Evolutionary conservation across 768 basidiomycete genomes (phyloP), one percentile per base, ranked within the genome.

Genomic region (Hortiboletus campestris): DNA sequence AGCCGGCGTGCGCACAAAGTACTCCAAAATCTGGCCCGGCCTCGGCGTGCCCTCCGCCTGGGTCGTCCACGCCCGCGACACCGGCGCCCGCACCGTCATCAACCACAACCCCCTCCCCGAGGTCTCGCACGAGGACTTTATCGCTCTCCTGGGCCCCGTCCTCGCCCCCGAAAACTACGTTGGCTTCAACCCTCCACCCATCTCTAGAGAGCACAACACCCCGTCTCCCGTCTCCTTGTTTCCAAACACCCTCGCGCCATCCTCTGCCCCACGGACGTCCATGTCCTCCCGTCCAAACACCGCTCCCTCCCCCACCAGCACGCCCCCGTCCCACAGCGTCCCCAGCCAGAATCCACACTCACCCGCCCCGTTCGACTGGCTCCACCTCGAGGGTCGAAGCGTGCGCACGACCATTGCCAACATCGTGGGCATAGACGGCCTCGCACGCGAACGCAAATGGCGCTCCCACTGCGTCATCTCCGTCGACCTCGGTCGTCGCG

Each of bases 31-130:
- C 20, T 86, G 86, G 84, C 80, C 83, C 28, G 80, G 81, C 11
- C 80, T 83, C 16, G 84, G 86, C 47, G 88, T 92, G 22, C 91
- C 91, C 1, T 83, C 80, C 49, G 89, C 91, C 17, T 94, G 90
- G 88, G 84, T 94, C 35, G 65, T 94, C 29, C 83, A 89, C 71
- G 80, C 88, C 47, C 80, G 89, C 87, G 64, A 88, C 56, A 79
- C 78, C 43, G 78, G 81, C 64, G 72, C 80, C 10, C 81, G 83
- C 39, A 86, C 89, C 13, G 84, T 91, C 48, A 83, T 92, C 61
- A 91, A 94, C 70, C 89, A 94, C 72, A 93, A 93, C 61, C 90
- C 91, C 2, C 77, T 94, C 9, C 91, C 89, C 0, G 91, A 93
- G 59, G 83, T 92, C 58, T 88, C 89, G 0, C 91, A 93, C 60